Conservation (phyloP, 2,329 filamentous ascomycete genomes). For the Davidsoniella neocaledoniae region DNA sequence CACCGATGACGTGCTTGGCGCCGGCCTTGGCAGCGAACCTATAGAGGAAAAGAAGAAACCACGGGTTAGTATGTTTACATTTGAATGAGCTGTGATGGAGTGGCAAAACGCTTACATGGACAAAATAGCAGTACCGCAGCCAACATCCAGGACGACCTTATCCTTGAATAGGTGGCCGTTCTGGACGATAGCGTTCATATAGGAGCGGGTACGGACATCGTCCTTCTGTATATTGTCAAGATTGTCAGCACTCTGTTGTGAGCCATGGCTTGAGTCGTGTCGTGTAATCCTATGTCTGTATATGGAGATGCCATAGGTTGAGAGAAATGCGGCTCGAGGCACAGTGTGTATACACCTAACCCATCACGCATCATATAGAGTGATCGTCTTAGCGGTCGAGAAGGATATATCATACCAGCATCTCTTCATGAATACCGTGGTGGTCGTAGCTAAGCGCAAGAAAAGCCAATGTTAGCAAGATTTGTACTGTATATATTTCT, state of each 20-base stretch:
- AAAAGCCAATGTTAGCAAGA: conserved; percentile 6
- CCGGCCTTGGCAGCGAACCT: conserved; percentile 96
- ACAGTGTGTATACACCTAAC: no score
- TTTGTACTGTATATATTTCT: neutral
- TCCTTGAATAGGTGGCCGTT: conserved; percentile 86
- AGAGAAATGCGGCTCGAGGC: neutral
- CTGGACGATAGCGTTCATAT: conserved; percentile 94
- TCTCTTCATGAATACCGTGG: conserved; percentile 98
- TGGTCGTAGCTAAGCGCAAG: conserved; percentile 65
- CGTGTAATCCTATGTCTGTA: neutral
- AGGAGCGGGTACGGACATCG: conserved; percentile 88
- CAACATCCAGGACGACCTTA: conserved; percentile 81
- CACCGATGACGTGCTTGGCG: conserved; percentile 95
- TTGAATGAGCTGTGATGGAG: conserved; percentile 10
- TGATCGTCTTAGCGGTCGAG: neutral
- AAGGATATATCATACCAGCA: conserved; percentile 54
- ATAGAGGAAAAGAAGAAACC: conserved; percentile 9
- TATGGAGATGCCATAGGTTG: neutral
- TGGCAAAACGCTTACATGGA: conserved; percentile 58
- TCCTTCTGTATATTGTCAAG: conserved; percentile 55
- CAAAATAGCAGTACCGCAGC: conserved; percentile 92
- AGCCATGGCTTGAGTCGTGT: neutral
- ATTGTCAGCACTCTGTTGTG: conserved; percentile 15
- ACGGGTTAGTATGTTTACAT: conserved; percentile 3
- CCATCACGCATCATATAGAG: no score